phyloP scores from a whole-genome alignment of 2,329 filamentous ascomycete genomes.

The Onygenales sp. region DNA sequence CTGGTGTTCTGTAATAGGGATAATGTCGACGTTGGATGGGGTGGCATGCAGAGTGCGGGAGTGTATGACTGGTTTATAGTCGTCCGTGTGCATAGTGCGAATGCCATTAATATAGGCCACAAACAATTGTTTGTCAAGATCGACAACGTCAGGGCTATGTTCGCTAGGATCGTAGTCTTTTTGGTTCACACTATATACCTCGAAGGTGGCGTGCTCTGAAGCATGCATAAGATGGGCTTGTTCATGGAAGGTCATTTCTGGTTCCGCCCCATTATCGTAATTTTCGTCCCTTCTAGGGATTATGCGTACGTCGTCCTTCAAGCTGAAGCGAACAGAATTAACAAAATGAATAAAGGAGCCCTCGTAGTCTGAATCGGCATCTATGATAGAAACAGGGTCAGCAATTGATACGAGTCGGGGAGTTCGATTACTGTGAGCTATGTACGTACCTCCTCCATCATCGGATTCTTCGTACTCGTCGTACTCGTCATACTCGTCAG shows the following conservation, averaged over 20 bases:
- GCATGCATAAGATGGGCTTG: slow-evolving; percentile 26
- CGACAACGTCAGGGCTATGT: slow-evolving; percentile 23
- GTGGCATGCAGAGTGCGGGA: slow-evolving; percentile 14
- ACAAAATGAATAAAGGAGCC: slow-evolving; percentile 11
- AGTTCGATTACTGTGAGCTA: background rate
- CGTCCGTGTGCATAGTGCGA: slow-evolving; percentile 23
- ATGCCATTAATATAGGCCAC: slow-evolving; percentile 34
- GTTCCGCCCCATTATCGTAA: background rate
- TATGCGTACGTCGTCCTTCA: background rate
- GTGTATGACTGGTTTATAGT: slow-evolving; percentile 25
- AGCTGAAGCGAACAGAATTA: slow-evolving; percentile 6
- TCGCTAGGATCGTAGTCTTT: slow-evolving; percentile 11
- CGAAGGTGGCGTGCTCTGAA: slow-evolving; percentile 14
- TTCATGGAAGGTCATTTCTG: slow-evolving; percentile 30
- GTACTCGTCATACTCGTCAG: slow-evolving; percentile 2
- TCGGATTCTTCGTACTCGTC: slow-evolving; percentile 6
- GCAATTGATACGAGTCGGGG: too few species aligned
- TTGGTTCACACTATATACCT: slow-evolving; percentile 12
- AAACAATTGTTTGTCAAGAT: slow-evolving; percentile 30
- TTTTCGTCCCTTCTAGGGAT: background rate
- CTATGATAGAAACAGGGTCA: background rate
- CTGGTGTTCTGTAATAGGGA: slow-evolving; percentile 3
- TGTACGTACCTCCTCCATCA: slow-evolving; percentile 1
- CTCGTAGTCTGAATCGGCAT: slow-evolving; percentile 2
- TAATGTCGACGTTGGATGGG: background rate